A percentile compares a stretch with the other conserved stretches of the same genome.
Evolutionary conservation across 257 asterid species (phyloP).

Genomic region (Fraxinus cuspidata): DNA sequence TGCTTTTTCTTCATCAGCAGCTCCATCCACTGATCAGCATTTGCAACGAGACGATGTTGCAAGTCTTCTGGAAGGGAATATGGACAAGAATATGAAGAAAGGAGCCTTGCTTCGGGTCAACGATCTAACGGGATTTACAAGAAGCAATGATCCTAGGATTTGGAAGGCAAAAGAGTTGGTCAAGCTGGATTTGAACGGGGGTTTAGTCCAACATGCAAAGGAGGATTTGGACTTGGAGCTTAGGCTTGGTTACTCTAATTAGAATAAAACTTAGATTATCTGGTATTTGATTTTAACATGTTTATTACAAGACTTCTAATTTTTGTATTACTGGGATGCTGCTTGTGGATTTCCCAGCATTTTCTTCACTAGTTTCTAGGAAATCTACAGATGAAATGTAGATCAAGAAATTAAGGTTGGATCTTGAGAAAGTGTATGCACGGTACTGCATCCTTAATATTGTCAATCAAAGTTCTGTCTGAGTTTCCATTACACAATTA

Average conservation of each 20-base stretch:
- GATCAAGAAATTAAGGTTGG: neutral
- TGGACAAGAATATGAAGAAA: slow-evolving; percentile 33
- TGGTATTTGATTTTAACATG: neutral
- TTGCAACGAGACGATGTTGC: neutral
- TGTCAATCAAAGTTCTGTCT: neutral
- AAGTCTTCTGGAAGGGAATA: slow-evolving; percentile 21
- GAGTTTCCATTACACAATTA: neutral
- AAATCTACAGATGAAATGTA: neutral
- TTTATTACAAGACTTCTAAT: neutral
- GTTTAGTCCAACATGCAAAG: slow-evolving; percentile 40
- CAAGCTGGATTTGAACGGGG: slow-evolving; percentile 50
- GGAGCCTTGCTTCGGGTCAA: slow-evolving; percentile 23
- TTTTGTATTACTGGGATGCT: neutral
- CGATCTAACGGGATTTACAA: slow-evolving; percentile 26
- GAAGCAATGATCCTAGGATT: slow-evolving; percentile 39
- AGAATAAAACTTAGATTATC: neutral
- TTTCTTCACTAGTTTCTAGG: neutral
- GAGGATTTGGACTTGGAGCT: slow-evolving; percentile 79
- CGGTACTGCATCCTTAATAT: neutral
- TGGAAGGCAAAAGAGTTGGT: slow-evolving; percentile 44
- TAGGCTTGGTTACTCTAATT: slow-evolving; percentile 59
- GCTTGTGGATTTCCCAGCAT: neutral
- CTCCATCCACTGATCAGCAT: slow-evolving; percentile 22
- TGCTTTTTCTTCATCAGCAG: slow-evolving; percentile 16
- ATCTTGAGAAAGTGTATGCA: neutral